Conservation (phyloP, 805 yeast species). For the Sungouiella thailandica region DNA sequence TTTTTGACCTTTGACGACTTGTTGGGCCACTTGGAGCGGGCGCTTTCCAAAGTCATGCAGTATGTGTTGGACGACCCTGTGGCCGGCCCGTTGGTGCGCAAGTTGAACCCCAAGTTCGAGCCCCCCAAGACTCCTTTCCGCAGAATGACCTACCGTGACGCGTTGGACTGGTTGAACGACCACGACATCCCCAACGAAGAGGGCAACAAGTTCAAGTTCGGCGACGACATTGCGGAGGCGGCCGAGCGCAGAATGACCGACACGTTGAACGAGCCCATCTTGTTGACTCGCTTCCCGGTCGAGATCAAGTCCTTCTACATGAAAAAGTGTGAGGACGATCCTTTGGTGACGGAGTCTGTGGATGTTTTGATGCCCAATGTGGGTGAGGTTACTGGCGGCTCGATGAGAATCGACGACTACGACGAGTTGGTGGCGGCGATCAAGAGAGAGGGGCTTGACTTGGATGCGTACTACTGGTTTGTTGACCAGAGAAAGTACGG, state of each 20-base stretch:
- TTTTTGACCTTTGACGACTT: conserved; percentile 85
- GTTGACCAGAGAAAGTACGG: conserved; percentile 95
- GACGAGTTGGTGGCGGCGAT: conserved; percentile 87
- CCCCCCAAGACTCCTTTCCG: conserved; percentile 83
- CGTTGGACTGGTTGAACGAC: conserved; percentile 94
- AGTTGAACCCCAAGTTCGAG: conserved; percentile 86
- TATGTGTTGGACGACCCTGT: conserved; percentile 84
- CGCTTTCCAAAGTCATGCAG: conserved; percentile 64
- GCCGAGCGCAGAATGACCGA: conserved; percentile 99
- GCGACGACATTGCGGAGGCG: conserved; percentile 99
- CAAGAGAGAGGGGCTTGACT: conserved; percentile 85
- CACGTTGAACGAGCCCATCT: conserved; percentile 85
- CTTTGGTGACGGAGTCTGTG: conserved; percentile 94
- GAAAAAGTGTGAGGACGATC: conserved; percentile 87
- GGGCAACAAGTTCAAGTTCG: conserved; percentile 86
- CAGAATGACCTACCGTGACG: conserved; percentile 88
- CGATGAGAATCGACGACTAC: conserved; percentile 86
- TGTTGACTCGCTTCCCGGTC: conserved; percentile 91
- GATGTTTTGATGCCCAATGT: conserved; percentile 99
- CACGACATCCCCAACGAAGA: conserved; percentile 93
- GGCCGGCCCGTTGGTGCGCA: conserved; percentile 84
- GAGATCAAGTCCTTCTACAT: conserved; percentile 97
- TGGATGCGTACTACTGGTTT: conserved; percentile 91
- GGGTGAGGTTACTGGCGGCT: conserved; percentile 98
- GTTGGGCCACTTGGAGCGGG: conserved; percentile 76